A percentile compares a stretch with the other conserved stretches of the same genome.
Evolutionary conservation across 2,329 filamentous ascomycete genomes (phyloP).

Genomic region (Talaromyces sp.): DNA sequence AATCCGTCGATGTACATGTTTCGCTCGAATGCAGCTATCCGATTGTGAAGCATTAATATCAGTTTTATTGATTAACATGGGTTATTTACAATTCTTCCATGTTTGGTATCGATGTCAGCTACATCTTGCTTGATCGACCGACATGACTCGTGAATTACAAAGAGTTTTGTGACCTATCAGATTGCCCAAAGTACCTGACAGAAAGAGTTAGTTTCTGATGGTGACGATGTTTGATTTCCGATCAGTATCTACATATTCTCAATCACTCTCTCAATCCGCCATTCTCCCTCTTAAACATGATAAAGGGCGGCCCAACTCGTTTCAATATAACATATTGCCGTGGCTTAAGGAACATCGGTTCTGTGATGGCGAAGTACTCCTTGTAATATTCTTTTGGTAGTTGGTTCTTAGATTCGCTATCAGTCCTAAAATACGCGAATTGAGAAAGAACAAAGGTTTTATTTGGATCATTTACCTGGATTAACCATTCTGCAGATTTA

Average conservation of each 20-base stretch:
- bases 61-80: too few relatives aligned
- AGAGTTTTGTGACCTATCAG: neutral
- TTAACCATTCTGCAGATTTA: slow-evolving; percentile 4
- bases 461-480: neutral
- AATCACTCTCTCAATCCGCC: slow-evolving; percentile 5
- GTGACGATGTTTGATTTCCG: too few relatives aligned
- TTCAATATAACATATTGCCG: slow-evolving; percentile 34
- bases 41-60: neutral
- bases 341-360: slow-evolving; percentile 42
- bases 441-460: neutral
- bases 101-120: neutral
- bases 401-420: slow-evolving; percentile 25
- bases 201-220: too few relatives aligned
- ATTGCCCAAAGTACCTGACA: neutral
- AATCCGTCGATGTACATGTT: neutral
- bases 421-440: slow-evolving; percentile 16
- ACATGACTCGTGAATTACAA: neutral
- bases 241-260: too few relatives aligned
- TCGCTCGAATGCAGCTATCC: neutral
- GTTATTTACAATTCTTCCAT: too few relatives aligned
- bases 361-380: slow-evolving; percentile 40
- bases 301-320: slow-evolving; percentile 21
- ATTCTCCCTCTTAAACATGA: slow-evolving; percentile 9
- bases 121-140: neutral
- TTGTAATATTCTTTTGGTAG: slow-evolving; percentile 43